Conservation (phyloP, 2,329 filamentous ascomycete genomes). For the Talaromyces sp. region DNA sequence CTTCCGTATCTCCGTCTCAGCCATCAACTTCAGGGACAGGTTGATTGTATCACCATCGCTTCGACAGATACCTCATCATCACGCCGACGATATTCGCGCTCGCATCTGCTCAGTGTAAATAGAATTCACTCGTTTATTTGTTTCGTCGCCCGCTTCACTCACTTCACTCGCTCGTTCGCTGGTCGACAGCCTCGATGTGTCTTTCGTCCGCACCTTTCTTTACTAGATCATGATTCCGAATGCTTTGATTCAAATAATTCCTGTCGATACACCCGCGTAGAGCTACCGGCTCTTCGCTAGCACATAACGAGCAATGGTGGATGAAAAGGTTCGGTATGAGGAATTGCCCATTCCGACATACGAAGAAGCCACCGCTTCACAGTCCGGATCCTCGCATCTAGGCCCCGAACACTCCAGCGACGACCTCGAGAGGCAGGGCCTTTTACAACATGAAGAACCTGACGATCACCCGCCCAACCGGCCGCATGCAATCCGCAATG, state of each 20-base stretch:
- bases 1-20: conserved; percentile 1
- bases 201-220: conserved; percentile 30
- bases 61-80: neutral
- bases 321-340: conserved; percentile 58
- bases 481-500: conserved; percentile 26
- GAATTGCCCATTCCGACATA: conserved; percentile 74
- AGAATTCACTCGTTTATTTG: neutral
- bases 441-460: conserved; percentile 57
- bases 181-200: conserved; percentile 25
- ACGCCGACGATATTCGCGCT: neutral
- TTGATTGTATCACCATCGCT: neutral
- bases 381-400: conserved; percentile 49
- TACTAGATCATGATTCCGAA: conserved; percentile 39
- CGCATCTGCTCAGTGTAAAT: neutral
- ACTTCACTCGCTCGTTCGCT: conserved; percentile 5
- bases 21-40: conserved; percentile 1
- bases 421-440: conserved; percentile 72
- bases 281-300: conserved; percentile 29
- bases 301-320: conserved; percentile 39
- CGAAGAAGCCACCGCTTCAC: conserved; percentile 69
- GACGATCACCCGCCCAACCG: conserved; percentile 32
- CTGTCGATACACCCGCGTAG: conserved; percentile 21
- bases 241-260: conserved; percentile 28
- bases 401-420: conserved; percentile 60
- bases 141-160: neutral